Evolutionary conservation across 345 rosid species (phyloP).

Genomic region (Lepidium aucheri): DNA sequence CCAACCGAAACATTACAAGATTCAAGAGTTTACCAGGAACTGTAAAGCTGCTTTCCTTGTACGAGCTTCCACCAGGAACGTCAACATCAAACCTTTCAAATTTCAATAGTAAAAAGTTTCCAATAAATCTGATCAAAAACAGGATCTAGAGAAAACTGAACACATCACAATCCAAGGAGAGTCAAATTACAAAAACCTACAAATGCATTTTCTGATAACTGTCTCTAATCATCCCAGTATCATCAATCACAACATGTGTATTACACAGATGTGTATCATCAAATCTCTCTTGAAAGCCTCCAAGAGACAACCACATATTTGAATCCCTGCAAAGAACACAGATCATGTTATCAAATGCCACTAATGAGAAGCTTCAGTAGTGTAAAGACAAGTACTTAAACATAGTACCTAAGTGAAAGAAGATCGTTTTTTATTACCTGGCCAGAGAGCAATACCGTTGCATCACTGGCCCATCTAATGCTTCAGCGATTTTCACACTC

Average conservation of each 20-base stretch:
- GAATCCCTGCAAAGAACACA: slow-evolving; percentile 45
- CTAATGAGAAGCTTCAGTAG: neutral
- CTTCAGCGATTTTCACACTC: slow-evolving; percentile 60
- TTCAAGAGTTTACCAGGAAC: slow-evolving; percentile 56
- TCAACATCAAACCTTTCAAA: slow-evolving; percentile 86
- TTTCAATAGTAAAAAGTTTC: slow-evolving; percentile 3
- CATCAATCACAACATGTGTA: slow-evolving; percentile 83
- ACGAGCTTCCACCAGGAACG: slow-evolving; percentile 81
- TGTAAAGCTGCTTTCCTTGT: slow-evolving; percentile 79
- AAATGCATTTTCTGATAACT: slow-evolving; percentile 70
- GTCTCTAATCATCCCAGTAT: slow-evolving; percentile 57
- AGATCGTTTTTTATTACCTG: slow-evolving; percentile 35
- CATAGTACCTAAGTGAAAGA: neutral
- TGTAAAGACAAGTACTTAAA: neutral
- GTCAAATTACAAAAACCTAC: slow-evolving; percentile 34
- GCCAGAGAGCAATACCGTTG: slow-evolving; percentile 76
- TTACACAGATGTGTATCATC: slow-evolving; percentile 64
- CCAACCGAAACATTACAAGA: neutral
- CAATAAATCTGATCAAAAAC: neutral
- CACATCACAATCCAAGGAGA: neutral
- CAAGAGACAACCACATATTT: slow-evolving; percentile 82
- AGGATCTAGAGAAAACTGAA: neutral
- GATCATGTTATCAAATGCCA: neutral
- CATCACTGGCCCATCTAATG: slow-evolving; percentile 82
- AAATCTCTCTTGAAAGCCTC: slow-evolving; percentile 89